A percentile compares a stretch with the other conserved stretches of the same genome.
These are phyloP conservation scores for Plasmodium gonderi DNA, from an alignment of 169 alveolate species.

Conservation along the genomic window DNA sequence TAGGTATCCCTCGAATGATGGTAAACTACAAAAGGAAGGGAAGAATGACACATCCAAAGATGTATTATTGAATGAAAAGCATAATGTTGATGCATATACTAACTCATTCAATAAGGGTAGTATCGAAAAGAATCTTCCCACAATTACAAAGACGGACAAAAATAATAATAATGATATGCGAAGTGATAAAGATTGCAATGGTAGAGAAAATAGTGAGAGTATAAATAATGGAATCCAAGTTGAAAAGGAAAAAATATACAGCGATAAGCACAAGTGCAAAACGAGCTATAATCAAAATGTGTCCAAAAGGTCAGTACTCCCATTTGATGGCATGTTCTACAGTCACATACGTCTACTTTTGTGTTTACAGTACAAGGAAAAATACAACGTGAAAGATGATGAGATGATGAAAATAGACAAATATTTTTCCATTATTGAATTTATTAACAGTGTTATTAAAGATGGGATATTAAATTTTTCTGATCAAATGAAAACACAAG, in stretches of 20 bases:
- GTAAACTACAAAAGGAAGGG: background rate
- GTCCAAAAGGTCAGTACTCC: background rate
- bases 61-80: background rate
- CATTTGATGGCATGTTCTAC: slow-evolving; percentile 64
- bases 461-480: slow-evolving; percentile 45
- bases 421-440: slow-evolving; percentile 34
- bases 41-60: background rate
- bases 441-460: slow-evolving; percentile 48
- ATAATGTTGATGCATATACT: background rate
- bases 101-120: background rate
- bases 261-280: background rate
- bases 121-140: background rate
- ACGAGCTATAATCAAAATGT: background rate
- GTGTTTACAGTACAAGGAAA: slow-evolving; percentile 60
- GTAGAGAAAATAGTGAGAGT: background rate
- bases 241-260: background rate
- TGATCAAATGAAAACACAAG: slow-evolving; percentile 46
- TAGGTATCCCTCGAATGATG: background rate
- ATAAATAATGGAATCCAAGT: background rate
- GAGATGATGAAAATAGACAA: slow-evolving; percentile 45
- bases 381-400: slow-evolving; percentile 46
- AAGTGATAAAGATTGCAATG: background rate
- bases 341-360: slow-evolving; percentile 24
- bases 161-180: background rate
- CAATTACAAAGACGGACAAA: too few species aligned